Evolutionary conservation across 1,284 basidiomycete species (phyloP), one percentile per base, ranked within the genome.

Genomic region (Austroboletus novae-zelandiae): DNA sequence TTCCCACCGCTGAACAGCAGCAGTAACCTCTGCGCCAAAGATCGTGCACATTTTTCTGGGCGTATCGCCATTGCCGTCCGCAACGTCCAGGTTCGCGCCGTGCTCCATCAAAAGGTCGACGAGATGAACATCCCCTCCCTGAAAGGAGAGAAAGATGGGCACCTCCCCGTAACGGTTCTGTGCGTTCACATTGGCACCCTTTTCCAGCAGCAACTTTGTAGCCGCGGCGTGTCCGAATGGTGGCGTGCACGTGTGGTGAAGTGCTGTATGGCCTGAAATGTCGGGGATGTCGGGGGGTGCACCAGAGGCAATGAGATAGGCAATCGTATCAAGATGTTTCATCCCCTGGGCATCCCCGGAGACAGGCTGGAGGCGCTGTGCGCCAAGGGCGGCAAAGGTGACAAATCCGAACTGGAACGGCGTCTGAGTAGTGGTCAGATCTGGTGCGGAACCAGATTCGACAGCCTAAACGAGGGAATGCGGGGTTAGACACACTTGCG

Each of bases 91-190:
- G 50, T 75, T 69, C 11, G 79, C 78, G 8, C 71, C 74, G 48
- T 68, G 69, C 56, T 79, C 76, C 71, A 83, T 70, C 47, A 83
- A 60, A 14, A 78, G 47, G 23, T 81, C 73, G 31, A 80, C 62
- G 8, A 67, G 60, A 0, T 52, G 51, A 14, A 71, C 53, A 18
- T 72, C 57, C 25, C 70, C 70, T 3, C 63, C 60, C 56, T 71
- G 67, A 43, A 77, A 69, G 1, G 73, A 64, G 6, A 65, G 64
- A 25, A 69, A 60, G 13, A 81, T 51, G 1, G 79, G 67, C 0
- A 75, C 69, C 47, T 71, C 71, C 5, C 80, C 78, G 45, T 75
- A 80, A 18, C 73, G 71, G 50, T 76, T 75, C 51, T 69, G 75
- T 9, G 67, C 64, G 53, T 79, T 71, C 8, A 71, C 68, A 51